phyloP scores from a whole-genome alignment of 2,329 filamentous ascomycete genomes.

The Diaporthe sp. region DNA sequence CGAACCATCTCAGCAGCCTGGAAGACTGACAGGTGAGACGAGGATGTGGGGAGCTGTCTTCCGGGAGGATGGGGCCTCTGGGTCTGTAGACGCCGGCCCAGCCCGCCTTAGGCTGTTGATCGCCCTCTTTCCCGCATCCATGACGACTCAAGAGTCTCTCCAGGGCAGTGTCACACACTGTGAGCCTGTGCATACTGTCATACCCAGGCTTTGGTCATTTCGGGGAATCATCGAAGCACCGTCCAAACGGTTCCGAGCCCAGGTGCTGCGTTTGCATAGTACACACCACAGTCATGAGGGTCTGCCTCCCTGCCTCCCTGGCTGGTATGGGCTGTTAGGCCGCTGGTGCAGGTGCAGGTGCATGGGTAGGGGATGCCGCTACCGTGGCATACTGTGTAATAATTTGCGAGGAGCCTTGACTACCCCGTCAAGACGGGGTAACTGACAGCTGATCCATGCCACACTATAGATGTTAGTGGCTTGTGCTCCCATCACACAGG shows the following conservation, averaged over 20 bases:
- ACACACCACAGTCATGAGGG: conserved; percentile 1
- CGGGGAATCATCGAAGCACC: conserved; percentile 19
- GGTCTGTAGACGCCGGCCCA: conserved; percentile 13
- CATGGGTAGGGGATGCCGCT: neutral
- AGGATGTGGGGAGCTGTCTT: conserved; percentile 3
- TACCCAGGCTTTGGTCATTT: conserved; percentile 21
- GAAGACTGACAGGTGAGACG: neutral
- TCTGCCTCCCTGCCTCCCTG: neutral
- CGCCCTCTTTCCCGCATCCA: neutral
- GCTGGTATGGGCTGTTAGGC: neutral
- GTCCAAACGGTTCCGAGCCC: neutral
- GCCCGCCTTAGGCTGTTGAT: conserved; percentile 17
- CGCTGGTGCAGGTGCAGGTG: conserved; percentile 11
- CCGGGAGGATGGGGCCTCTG: conserved; percentile 2
- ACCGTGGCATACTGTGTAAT: neutral
- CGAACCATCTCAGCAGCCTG: neutral
- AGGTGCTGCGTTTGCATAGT: neutral
- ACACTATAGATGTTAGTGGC: neutral
- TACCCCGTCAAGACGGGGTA: neutral
- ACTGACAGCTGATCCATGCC: conserved; percentile 26
- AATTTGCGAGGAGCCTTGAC: conserved; percentile 12
- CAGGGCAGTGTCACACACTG: neutral
- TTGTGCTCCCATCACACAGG: neutral
- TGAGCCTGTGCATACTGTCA: neutral
- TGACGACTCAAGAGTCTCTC: neutral